Conservation (phyloP, 768 basidiomycete species). For the Auriscalpium orientale region DNA sequence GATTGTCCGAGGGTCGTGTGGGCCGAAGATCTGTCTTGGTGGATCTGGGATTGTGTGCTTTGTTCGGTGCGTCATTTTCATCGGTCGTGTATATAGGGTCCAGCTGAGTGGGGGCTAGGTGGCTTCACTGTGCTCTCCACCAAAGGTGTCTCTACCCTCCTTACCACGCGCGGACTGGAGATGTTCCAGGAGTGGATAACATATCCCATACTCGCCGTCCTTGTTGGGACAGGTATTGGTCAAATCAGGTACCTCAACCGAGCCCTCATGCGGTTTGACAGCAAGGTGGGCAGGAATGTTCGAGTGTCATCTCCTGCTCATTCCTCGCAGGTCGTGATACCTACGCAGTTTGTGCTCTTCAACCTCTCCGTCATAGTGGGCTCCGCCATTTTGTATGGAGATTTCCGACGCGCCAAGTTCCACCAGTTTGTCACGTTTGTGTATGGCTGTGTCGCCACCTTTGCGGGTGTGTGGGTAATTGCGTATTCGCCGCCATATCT, state of each 20-base stretch:
- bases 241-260: conserved; percentile 81
- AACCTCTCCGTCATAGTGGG: conserved; percentile 89
- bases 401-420: conserved; percentile 78
- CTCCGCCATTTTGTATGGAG: conserved; percentile 88
- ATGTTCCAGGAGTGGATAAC: conserved; percentile 79
- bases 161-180: conserved; percentile 70
- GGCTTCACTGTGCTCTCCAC: conserved; percentile 93
- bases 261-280: conserved; percentile 88
- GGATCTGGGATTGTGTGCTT: conserved; percentile 82
- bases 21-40: conserved; percentile 71
- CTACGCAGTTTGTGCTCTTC: conserved; percentile 92
- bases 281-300: conserved; percentile 51
- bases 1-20: conserved; percentile 54
- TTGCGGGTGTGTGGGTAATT: conserved; percentile 83
- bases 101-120: conserved; percentile 28
- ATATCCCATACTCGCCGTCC: conserved; percentile 71
- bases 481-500: conserved; percentile 46
- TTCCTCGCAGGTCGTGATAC: conserved; percentile 68
- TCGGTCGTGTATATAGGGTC: neutral
- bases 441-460: conserved; percentile 86
- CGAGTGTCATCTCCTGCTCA: neutral
- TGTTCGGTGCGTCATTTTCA: conserved; percentile 51
- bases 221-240: conserved; percentile 66
- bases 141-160: conserved; percentile 82
- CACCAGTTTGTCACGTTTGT: conserved; percentile 79